Base-by-base conservation (phyloP, 177 flowering plant species). In the Vitis hybrid region DNA sequence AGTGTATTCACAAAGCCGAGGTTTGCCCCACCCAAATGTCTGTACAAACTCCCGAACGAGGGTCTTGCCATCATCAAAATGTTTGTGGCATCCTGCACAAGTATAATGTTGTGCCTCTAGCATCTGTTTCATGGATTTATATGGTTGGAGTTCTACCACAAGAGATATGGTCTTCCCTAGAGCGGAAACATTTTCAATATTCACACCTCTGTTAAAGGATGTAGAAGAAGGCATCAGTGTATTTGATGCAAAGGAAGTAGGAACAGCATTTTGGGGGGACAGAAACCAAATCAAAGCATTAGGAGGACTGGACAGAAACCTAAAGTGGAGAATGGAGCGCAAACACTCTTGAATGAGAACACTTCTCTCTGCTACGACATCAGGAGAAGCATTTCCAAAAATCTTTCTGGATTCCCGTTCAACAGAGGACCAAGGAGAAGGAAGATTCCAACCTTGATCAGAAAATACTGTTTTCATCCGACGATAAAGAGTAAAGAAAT, bases 1-100 rank as follows among this genome's bases (percentile, higher is more conserved):
- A 44, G 92, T 92, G 75, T 95, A 95, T 77, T 90, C 97, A 80
- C 99, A 95, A 68, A 88, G 86, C 64, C 99, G 87, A 78, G 95
- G 98, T 67, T 87, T 95, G 12, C 99, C 99, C 96, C 97, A 90
- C 3, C 97, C 97, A 76, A 95, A 73, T 59, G 90, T 80, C 75
- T 86, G 87, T 12, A 83, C 94, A 76, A 95, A 78, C 62, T 86
- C 98, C 59, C 51, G 74, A 80, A 95, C 73, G 60, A 82, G 72
- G 24, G 90, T 82, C 63, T 79, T 89, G 54, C 91, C 89, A 70
- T 77, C 83, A 79, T 88, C 88, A 73, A 95, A 89, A 81, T 84
- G 81, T 68, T 74, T 86, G 83, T 85, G 89, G 81, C 99, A 95
- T 67, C 99, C 99, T 1, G 96, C 94, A 84, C 99, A 95, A 31